Percentiles rank a stretch among this genome's conserved stretches.
These are phyloP conservation scores for Elasticomyces elasticus DNA, from an alignment of 495 filamentous ascomycete genomes.

Conservation along the genomic window DNA sequence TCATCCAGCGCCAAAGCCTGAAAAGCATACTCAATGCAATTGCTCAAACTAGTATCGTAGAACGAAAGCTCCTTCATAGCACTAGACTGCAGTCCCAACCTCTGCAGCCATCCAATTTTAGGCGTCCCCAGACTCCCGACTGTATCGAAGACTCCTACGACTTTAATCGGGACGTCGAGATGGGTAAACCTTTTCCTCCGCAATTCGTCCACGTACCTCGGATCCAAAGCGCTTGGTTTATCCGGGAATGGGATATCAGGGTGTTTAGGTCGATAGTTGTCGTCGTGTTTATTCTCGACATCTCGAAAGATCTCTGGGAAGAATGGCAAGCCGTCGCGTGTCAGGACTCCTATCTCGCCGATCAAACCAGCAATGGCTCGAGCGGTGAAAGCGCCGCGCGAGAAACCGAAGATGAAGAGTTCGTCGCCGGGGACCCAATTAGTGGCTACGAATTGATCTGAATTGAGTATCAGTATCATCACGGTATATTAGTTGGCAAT, in stretches of 20 bases:
- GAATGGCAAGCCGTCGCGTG: conserved; percentile 50
- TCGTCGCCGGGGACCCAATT: conserved; percentile 61
- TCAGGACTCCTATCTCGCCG: conserved; percentile 51
- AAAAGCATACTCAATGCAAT: conserved; percentile 56
- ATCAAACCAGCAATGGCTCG: conserved; percentile 56
- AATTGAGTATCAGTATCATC: background rate
- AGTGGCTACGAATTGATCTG: conserved; percentile 50
- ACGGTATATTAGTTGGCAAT: background rate
- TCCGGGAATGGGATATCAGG: conserved; percentile 48
- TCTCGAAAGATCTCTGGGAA: conserved; percentile 58
- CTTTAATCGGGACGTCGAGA: conserved; percentile 30
- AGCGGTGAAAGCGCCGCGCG: conserved; percentile 63
- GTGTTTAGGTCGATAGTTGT: conserved; percentile 44
- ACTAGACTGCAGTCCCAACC: conserved; percentile 35
- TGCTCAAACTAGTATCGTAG: conserved; percentile 49
- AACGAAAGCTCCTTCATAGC: conserved; percentile 46
- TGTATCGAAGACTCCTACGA: conserved; percentile 35
- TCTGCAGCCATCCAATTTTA: conserved; percentile 28
- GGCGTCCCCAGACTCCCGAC: conserved; percentile 31
- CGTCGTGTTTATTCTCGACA: conserved; percentile 46
- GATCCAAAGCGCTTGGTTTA: conserved; percentile 43
- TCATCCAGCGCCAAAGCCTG: conserved; percentile 69
- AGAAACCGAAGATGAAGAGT: conserved; percentile 63
- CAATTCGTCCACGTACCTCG: conserved; percentile 29
- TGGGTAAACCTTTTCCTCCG: conserved; percentile 28